A percentile compares a stretch with the other conserved stretches of the same genome.
Conservation (phyloP, 2,329 filamentous ascomycete species). For the Calonectria fujianensis region DNA sequence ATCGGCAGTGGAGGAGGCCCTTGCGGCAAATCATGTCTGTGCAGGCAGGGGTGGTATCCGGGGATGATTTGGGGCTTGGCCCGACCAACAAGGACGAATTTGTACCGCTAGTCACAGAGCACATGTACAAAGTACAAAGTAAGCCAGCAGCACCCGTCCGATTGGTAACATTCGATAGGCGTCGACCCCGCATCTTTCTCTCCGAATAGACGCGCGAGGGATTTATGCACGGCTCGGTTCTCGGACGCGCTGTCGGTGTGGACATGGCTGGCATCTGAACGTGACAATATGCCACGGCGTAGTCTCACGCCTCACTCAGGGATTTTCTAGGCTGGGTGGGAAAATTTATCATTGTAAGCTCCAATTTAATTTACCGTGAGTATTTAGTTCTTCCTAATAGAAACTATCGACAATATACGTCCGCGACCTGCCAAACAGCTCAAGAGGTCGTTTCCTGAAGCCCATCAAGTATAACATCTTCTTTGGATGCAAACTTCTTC, state of each 20-base stretch:
- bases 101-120: neutral
- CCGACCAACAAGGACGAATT: neutral
- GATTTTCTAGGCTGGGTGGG: neutral
- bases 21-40: neutral
- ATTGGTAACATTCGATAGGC: neutral
- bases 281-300: neutral
- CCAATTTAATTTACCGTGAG: neutral
- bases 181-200: neutral
- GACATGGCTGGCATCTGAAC: neutral
- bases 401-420: neutral
- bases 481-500: constrained; percentile 13
- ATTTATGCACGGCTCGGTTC: neutral
- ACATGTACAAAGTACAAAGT: neutral
- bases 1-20: neutral
- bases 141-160: neutral
- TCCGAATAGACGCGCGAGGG: neutral
- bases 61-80: neutral
- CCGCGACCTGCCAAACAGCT: neutral
- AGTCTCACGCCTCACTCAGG: neutral
- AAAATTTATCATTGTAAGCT: neutral
- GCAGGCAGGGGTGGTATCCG: neutral
- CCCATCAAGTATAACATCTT: neutral
- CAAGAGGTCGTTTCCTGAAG: neutral
- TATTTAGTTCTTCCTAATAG: neutral
- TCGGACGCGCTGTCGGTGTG: neutral